Evolutionary conservation across 1,284 basidiomycete genomes (phyloP), one percentile per base, ranked within the genome.

Genomic region (Sanguinoderma infundibulare): DNA sequence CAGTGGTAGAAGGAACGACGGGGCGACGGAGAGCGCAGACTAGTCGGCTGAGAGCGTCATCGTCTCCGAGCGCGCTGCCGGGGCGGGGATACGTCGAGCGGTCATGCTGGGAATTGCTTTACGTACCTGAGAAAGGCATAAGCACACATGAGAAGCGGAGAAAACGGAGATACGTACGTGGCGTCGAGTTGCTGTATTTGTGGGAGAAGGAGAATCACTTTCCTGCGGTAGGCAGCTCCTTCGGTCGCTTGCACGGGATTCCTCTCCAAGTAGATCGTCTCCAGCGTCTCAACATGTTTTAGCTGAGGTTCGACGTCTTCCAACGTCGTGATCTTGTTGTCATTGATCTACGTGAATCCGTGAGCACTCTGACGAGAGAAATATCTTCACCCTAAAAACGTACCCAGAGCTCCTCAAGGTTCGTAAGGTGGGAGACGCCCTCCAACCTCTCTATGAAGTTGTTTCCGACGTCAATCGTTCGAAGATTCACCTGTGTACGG

Each of bases 171-270:
- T 32, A 85, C 93, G 70, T 71, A 97, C 89, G 94, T 97, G 32
- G 97, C 97, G 77, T 99, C 97, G 60, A 99, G 91, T 78, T 99
- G 98, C 71, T 86, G 86, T 60, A 98, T 77, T 72, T 98, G 94
- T 0, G 96, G 96, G 20, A 98, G 78, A 4, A 90, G 87, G 44
- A 98, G 78, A 72, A 92, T 95, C 62, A 99, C 82, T 79, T 98
- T 99, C 57, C 97, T 82, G 66, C 96, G 81, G 75, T 99, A 99
- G 20, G 83, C 86, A 1, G 85, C 78, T 67, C 87, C 90, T 70
- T 98, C 94, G 20, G 82, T 82, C 40, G 77, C 82, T 75, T 98
- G 95, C 64, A 92, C 92, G 1, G 98, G 98, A 74, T 99, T 99
- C 7, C 88, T 90, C 76, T 99, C 97, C 34, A 99, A 84, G 75